phyloP scores from a whole-genome alignment of 805 yeast genomes.

The Schwanniomyces occidentalis region DNA sequence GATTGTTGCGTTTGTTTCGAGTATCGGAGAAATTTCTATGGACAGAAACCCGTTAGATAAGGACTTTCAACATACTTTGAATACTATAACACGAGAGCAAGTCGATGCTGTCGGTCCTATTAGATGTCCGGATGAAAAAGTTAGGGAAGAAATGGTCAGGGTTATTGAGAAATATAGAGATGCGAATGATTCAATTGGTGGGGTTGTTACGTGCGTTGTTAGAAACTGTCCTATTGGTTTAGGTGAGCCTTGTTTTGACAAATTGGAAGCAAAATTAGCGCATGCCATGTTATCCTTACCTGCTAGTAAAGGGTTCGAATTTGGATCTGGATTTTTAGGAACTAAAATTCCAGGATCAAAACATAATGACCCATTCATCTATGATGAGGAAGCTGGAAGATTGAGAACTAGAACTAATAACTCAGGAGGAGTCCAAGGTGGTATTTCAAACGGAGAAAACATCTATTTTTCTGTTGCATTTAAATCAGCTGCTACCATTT shows the following conservation, averaged over 20 bases:
- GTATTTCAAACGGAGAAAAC: conserved; percentile 94
- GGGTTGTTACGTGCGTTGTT: conserved; percentile 95
- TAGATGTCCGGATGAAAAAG: conserved; percentile 82
- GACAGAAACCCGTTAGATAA: conserved; percentile 67
- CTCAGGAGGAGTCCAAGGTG: conserved; percentile 98
- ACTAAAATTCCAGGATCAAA: conserved; percentile 86
- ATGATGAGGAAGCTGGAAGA: conserved; percentile 56
- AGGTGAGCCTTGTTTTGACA: conserved; percentile 98
- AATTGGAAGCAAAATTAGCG: conserved; percentile 90
- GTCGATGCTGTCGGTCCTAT: conserved; percentile 89
- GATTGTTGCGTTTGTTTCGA: conserved; percentile 94
- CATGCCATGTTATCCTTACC: conserved; percentile 98
- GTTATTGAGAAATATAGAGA: conserved; percentile 87
- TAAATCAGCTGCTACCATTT: conserved; percentile 97
- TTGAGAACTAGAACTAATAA: conserved; percentile 87
- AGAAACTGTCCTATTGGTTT: conserved; percentile 94
- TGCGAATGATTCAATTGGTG: conserved; percentile 90
- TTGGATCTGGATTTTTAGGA: conserved; percentile 95
- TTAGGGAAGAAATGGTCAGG: conserved; percentile 78
- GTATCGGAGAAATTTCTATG: conserved; percentile 81
- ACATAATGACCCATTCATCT: conserved; percentile 87
- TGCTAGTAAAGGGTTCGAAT: conserved; percentile 97
- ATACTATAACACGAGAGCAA: conserved; percentile 80
- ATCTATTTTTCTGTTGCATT: conserved; percentile 94
- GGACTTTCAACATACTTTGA: conserved; percentile 64